Evolutionary conservation across 371 early-diverging fungal species (phyloP).

Genomic region (Dinochytrium kinnereticum): DNA sequence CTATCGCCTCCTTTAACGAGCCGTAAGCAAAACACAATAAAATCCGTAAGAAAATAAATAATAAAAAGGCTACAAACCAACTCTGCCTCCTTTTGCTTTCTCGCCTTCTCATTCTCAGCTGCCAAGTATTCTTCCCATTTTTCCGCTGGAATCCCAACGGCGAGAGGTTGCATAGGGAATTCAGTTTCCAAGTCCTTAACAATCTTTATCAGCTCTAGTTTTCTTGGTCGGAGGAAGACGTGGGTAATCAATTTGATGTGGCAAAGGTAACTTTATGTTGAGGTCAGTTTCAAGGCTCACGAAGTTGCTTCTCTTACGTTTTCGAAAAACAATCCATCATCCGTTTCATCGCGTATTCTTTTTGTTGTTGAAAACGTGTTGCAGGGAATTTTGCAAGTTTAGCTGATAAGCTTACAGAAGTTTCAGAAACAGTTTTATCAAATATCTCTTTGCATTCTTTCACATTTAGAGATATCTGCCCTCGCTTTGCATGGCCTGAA

Average conservation of each 20-base stretch:
- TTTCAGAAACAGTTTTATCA: neutral
- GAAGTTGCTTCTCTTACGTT: neutral
- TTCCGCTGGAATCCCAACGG: conserved; percentile 24
- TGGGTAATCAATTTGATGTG: conserved; percentile 15
- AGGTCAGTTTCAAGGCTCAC: neutral
- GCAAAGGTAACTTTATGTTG: conserved; percentile 12
- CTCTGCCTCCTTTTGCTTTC: conserved; percentile 24
- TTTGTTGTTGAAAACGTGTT: neutral
- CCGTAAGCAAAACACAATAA: neutral
- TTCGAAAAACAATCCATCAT: neutral
- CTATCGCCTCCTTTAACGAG: conserved; percentile 20
- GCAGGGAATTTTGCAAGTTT: neutral
- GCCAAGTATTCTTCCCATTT: conserved; percentile 35
- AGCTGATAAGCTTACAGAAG: neutral
- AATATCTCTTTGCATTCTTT: neutral
- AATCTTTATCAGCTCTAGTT: neutral
- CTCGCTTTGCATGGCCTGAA: neutral
- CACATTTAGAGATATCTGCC: neutral
- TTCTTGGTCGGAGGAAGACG: conserved; percentile 14
- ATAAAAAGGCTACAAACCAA: neutral
- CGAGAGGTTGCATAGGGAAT: neutral
- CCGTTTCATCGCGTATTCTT: conserved; percentile 10
- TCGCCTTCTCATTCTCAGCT: conserved; percentile 24
- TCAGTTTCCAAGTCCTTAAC: neutral
- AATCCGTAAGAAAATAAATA: neutral